Percentiles rank a stretch among this genome's conserved stretches.
Conservation (phyloP, 371 early-diverging fungal genomes). For the Mucor racemosus region DNA sequence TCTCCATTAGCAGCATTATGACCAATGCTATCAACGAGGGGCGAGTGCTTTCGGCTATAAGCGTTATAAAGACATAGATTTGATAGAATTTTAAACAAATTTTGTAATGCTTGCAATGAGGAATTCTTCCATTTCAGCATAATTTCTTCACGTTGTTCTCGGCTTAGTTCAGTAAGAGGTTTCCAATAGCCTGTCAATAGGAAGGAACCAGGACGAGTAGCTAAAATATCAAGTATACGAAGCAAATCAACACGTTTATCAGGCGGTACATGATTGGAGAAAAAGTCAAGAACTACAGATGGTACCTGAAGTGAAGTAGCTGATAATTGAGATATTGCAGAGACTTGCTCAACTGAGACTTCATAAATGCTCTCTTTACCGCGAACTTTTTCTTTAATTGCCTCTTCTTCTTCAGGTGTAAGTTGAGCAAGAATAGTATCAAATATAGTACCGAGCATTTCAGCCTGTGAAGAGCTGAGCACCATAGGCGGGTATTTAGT, state of each 20-base stretch:
- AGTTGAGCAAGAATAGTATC: conserved; percentile 50
- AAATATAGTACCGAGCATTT: conserved; percentile 29
- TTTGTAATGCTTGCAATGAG: conserved; percentile 49
- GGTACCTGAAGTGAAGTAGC: background rate
- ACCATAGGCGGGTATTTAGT: background rate
- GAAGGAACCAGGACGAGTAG: conserved; percentile 50
- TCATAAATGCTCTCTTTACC: background rate
- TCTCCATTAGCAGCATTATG: conserved; percentile 49
- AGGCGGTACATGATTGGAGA: conserved; percentile 3
- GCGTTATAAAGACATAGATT: conserved; percentile 17
- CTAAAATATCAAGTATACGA: conserved; percentile 14
- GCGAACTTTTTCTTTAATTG: conserved; percentile 18
- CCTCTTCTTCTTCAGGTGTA: conserved; percentile 29
- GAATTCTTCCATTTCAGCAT: conserved; percentile 51
- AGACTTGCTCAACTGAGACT: background rate
- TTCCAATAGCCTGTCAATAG: conserved; percentile 56
- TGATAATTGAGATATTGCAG: background rate
- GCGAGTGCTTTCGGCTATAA: conserved; percentile 13
- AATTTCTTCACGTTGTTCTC: conserved; percentile 51
- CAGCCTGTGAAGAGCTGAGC: background rate
- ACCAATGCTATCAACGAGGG: conserved; percentile 10
- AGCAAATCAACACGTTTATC: conserved; percentile 19
- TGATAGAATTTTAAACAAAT: conserved; percentile 31
- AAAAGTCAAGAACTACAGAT: background rate
- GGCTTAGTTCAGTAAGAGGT: conserved; percentile 48